Evolutionary conservation across 345 rosid species (phyloP).

Genomic region (Schrenkiella parvula): DNA sequence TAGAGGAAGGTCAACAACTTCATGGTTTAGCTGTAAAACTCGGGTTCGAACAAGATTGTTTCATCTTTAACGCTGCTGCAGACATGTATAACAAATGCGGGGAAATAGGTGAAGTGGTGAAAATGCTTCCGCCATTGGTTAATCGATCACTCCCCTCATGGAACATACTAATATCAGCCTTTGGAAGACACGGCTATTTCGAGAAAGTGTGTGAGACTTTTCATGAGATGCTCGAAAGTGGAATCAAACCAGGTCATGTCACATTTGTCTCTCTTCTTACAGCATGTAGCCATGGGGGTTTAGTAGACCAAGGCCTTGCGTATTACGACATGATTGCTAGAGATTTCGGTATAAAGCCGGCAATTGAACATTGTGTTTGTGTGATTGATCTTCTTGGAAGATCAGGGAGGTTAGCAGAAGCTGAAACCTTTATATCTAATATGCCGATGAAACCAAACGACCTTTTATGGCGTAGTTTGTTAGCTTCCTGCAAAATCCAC

Average conservation of each 20-base stretch:
- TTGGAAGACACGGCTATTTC: slow-evolving; percentile 70
- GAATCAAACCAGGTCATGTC: slow-evolving; percentile 69
- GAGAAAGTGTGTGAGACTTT: slow-evolving; percentile 62
- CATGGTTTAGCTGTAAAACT: slow-evolving; percentile 61
- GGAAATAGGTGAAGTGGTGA: slow-evolving; percentile 53
- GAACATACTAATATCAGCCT: slow-evolving; percentile 79
- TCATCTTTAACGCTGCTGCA: slow-evolving; percentile 62
- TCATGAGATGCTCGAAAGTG: slow-evolving; percentile 61
- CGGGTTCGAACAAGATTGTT: slow-evolving; percentile 54
- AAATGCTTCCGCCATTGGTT: slow-evolving; percentile 46
- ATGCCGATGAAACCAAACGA: slow-evolving; percentile 70
- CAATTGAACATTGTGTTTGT: slow-evolving; percentile 80
- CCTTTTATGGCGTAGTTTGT: slow-evolving; percentile 74
- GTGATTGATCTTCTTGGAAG: slow-evolving; percentile 84
- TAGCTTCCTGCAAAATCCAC: slow-evolving; percentile 76
- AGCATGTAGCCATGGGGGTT: slow-evolving; percentile 84
- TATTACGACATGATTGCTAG: slow-evolving; percentile 57
- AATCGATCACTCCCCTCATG: slow-evolving; percentile 59
- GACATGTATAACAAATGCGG: slow-evolving; percentile 96
- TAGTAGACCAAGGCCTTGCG: slow-evolving; percentile 72
- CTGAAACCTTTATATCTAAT: slow-evolving; percentile 56
- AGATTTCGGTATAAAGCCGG: slow-evolving; percentile 50
- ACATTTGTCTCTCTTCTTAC: slow-evolving; percentile 86
- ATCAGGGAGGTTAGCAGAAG: slow-evolving; percentile 70
- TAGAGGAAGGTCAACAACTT: slow-evolving; percentile 90